A percentile compares a stretch with the other conserved stretches of the same genome.
Conservation (phyloP, 495 filamentous ascomycete species). For the Trichoderma gamsii region DNA sequence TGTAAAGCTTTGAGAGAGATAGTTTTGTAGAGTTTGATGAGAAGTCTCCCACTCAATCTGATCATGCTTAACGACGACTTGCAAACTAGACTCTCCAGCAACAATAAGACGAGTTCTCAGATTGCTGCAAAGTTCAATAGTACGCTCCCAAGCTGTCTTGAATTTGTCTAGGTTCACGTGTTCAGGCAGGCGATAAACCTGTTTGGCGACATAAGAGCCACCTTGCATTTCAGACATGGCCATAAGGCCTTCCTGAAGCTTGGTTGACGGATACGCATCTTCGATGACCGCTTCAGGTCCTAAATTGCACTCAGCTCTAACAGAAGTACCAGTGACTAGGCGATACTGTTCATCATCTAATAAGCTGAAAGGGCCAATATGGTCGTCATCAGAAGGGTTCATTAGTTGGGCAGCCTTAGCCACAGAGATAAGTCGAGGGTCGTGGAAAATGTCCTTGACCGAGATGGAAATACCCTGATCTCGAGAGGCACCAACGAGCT, state of each 20-base stretch:
- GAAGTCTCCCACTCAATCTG: not conserved
- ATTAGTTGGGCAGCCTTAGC: not conserved
- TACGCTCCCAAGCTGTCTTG: slow-evolving; percentile 7
- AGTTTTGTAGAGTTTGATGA: not conserved
- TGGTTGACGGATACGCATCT: slow-evolving; percentile 54
- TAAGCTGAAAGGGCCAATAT: not conserved
- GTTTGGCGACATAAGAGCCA: slow-evolving; percentile 43
- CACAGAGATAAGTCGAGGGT: slow-evolving; percentile 10
- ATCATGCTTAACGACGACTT: slow-evolving; percentile 10
- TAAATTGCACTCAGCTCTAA: slow-evolving; percentile 29
- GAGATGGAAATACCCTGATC: slow-evolving; percentile 15
- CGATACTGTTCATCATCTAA: not conserved
- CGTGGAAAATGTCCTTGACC: slow-evolving; percentile 12
- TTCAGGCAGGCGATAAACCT: slow-evolving; percentile 17
- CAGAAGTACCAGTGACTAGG: not conserved
- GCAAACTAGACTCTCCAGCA: not conserved
- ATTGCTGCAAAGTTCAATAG: slow-evolving; percentile 10
- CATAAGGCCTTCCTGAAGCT: slow-evolving; percentile 49
- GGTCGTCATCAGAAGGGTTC: not conserved
- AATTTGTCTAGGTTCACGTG: slow-evolving; percentile 24
- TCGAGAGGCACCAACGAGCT: slow-evolving; percentile 36
- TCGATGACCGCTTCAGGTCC: not conserved
- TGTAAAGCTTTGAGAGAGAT: not conserved
- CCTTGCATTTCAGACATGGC: slow-evolving; percentile 11
- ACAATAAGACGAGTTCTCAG: slow-evolving; percentile 4